Base-by-base conservation (phyloP, 2,329 filamentous ascomycete species). In the Cladosporium sp. region DNA sequence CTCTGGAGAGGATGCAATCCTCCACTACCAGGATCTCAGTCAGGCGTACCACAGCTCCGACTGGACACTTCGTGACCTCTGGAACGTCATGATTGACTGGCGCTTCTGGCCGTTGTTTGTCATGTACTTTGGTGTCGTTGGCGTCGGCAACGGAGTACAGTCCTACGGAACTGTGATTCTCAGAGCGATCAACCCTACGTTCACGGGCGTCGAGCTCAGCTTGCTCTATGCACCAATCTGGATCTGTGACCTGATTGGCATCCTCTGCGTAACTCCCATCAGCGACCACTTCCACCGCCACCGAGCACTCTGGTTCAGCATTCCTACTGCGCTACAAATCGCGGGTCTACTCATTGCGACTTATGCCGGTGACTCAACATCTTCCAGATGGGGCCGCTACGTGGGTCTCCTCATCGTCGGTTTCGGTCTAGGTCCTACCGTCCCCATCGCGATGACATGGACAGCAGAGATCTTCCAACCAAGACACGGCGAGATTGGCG, bases 81-180 rank as follows among this genome's bases (percentile, higher is more conserved):
- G 82, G 28, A 80, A 82, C 28, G 91, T 96, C 1, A 80, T 96
- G 33, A 82, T 91, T 40, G 93, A 97, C 78, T 96, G 92, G 93
- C 87, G 92, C 2, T 83, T 96, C 21, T 97, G 92, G 90, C 93
- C 93, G 1, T 79, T 97, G 70, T 84, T 89, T 1, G 75, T 96
- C 62, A 97, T 97, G 93, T 97, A 97, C 79, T 96, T 97, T 79
- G 93, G 93, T 23, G 93, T 97, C 3, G 93, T 97, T 1, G 93
- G 93, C 26, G 93, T 96, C 3, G 93, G 93, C 26, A 96, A 96
- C 68, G 93, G 92, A 53, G 93, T 92, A 0, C 92, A 96, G 79
- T 87, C 91, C 56, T 97, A 97, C 74, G 91, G 90, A 35, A 94
- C 89, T 2, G 87, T 96, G 69, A 96, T 97, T 72, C 95, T 97